Conservation (phyloP, 2,329 filamentous ascomycete species). For the Sodiomyces alkalinus region DNA sequence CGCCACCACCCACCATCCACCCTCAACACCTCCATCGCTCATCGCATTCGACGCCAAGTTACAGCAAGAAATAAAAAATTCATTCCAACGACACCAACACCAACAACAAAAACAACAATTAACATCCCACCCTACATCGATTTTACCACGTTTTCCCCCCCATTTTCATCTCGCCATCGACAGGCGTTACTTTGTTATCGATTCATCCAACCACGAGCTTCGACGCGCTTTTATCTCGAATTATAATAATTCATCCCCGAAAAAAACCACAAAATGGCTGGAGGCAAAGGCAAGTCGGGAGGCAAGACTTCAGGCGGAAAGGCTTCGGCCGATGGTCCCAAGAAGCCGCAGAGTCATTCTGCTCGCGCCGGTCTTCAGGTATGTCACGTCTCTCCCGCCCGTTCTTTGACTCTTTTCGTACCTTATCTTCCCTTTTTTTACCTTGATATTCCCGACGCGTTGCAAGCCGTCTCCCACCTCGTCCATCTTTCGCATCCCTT, state of each 20-base stretch:
- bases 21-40: not conserved
- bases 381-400: constrained; percentile 37
- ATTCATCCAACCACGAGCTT: too few species aligned
- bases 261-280: constrained; percentile 38
- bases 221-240: not conserved
- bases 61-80: too few species aligned
- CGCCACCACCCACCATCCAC: not conserved
- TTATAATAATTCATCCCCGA: not conserved
- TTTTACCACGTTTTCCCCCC: not conserved
- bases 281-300: constrained; percentile 89
- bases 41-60: constrained; percentile 1
- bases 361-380: constrained; percentile 93
- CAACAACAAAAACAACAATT: constrained; percentile 7
- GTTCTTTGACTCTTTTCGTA: too few species aligned
- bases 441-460: too few species aligned
- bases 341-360: constrained; percentile 93
- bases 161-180: too few species aligned
- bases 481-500: too few species aligned
- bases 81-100: constrained; percentile 1
- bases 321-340: constrained; percentile 49
- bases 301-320: constrained; percentile 81
- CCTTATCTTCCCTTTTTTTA: too few species aligned
- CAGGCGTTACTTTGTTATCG: too few species aligned
- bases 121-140: constrained; percentile 1
- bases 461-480: too few species aligned